Conservation (phyloP, 495 filamentous ascomycete genomes). For the Cryomyces antarcticus region DNA sequence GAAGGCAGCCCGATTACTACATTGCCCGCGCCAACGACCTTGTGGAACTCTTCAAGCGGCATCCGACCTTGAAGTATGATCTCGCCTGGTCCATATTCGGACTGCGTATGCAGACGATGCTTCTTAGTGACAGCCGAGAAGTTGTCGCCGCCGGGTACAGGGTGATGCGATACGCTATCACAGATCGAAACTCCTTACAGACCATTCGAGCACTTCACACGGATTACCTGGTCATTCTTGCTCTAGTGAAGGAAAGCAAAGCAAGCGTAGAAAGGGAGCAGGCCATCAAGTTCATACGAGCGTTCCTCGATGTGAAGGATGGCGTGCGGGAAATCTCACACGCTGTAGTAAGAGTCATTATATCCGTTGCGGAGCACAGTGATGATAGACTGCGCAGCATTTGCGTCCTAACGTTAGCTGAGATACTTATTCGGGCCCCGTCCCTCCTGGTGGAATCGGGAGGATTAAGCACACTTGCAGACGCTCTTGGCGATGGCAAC, state of each 20-base stretch:
- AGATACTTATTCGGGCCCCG: slow-evolving; percentile 75
- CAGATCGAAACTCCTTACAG: slow-evolving; percentile 71
- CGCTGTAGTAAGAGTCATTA: slow-evolving; percentile 67
- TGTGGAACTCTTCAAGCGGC: slow-evolving; percentile 77
- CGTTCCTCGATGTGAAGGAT: slow-evolving; percentile 89
- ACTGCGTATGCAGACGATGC: slow-evolving; percentile 77
- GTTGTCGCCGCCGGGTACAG: slow-evolving; percentile 89
- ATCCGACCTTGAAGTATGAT: slow-evolving; percentile 89
- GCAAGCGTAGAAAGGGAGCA: slow-evolving; percentile 92
- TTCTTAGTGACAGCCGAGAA: slow-evolving; percentile 84
- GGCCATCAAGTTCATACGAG: slow-evolving; percentile 86
- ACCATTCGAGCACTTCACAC: slow-evolving; percentile 75
- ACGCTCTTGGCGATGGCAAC: slow-evolving; percentile 71
- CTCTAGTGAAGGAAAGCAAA: slow-evolving; percentile 84
- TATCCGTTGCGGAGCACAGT: slow-evolving; percentile 69
- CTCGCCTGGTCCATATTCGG: slow-evolving; percentile 90
- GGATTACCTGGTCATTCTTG: slow-evolving; percentile 78
- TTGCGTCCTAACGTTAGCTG: slow-evolving; percentile 76
- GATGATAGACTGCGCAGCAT: slow-evolving; percentile 80
- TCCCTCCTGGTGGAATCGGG: slow-evolving; percentile 56
- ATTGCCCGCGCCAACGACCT: slow-evolving; percentile 77
- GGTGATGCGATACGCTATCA: slow-evolving; percentile 82
- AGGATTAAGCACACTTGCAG: slow-evolving; percentile 60
- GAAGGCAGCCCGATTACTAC: slow-evolving; percentile 84
- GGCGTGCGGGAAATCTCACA: slow-evolving; percentile 76